phyloP scores from a whole-genome alignment of 371 early-diverging fungal species.

The Choanephora cucurbitarum region DNA sequence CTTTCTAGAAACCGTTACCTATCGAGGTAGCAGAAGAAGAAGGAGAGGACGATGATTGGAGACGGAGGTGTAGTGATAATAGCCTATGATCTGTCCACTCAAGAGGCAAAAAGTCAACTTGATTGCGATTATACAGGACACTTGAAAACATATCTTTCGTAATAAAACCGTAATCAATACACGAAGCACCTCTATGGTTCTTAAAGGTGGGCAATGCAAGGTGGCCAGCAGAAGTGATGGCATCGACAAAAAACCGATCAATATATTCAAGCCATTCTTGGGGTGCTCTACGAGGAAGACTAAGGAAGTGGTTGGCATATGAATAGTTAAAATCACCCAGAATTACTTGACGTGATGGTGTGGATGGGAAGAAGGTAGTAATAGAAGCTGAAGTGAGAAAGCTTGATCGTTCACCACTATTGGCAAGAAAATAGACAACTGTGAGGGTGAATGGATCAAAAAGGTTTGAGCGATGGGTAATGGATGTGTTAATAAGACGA shows the following conservation, averaged over 20 bases:
- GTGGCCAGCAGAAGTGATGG: too few species aligned
- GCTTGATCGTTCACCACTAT: neutral
- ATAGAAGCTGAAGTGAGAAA: neutral
- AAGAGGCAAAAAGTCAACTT: too few species aligned
- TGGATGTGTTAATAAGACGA: constrained; percentile 2
- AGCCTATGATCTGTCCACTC: too few species aligned
- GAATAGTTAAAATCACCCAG: neutral
- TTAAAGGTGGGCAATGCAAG: too few species aligned
- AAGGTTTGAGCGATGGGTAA: neutral
- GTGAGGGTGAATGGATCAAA: neutral
- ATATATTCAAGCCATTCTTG: neutral
- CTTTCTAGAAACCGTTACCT: neutral
- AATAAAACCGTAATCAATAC: too few species aligned
- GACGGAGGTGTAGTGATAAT: neutral
- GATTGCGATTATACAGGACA: too few species aligned
- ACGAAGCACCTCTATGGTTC: too few species aligned
- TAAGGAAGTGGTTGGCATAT: neutral
- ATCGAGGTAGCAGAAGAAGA: neutral
- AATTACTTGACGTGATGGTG: neutral
- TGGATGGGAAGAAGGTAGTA: neutral
- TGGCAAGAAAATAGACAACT: neutral
- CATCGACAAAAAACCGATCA: neutral
- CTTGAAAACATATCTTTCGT: too few species aligned
- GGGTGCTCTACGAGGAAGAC: neutral
- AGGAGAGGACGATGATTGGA: neutral